Base-by-base conservation (phyloP, 1,284 basidiomycete genomes). In the Apiotrichum veenhuisii region DNA sequence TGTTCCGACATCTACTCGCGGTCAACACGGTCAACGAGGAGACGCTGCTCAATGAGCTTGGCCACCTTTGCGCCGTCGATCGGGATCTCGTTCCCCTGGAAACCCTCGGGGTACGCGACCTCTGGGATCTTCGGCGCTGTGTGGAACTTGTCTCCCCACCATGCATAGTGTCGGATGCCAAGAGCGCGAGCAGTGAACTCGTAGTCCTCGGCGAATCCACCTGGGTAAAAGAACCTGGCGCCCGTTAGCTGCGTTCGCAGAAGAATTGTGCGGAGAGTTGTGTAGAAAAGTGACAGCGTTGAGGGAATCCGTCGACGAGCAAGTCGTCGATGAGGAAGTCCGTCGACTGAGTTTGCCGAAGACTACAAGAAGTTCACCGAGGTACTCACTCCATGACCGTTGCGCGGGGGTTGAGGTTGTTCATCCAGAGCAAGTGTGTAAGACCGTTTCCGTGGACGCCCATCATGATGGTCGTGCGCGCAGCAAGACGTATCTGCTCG, bases 381-480 rank as follows among this genome's bases (percentile, higher is more conserved):
- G n/a, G n/a, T n/a, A 91, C 89, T 36, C 33, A 48, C 76, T 91
- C 89, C 66, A 92, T 87, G 41, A 77, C 70, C 1, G 76, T 77
- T 17, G 75, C 67, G 18, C 71, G 63, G 5, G 70, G 71, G 55
- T 75, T 74, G 43, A 71, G 71, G 53, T 64, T 63, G 67, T 85
- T 83, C 87, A 91, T 88, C 80, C 87, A 84, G 48, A 90, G 80
- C 15, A 90, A 78, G 64, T 88, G 85, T 10, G 87, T 87, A 3
- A 91, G 78, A 10, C 88, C 88, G 69, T 89, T 70, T 4, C 89
- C 88, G 63, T 91, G 88, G 2, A 91, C 85, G 37, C 88, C 88
- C 42, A 90, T 78, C 71, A 91, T 78, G 65, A 90, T 83, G 52
- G 90, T 93, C 2, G 89, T 91, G 52, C 88, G 80, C 1, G 85